phyloP scores from a whole-genome alignment of 305 asterid species.

The Fraxinus platypoda region DNA sequence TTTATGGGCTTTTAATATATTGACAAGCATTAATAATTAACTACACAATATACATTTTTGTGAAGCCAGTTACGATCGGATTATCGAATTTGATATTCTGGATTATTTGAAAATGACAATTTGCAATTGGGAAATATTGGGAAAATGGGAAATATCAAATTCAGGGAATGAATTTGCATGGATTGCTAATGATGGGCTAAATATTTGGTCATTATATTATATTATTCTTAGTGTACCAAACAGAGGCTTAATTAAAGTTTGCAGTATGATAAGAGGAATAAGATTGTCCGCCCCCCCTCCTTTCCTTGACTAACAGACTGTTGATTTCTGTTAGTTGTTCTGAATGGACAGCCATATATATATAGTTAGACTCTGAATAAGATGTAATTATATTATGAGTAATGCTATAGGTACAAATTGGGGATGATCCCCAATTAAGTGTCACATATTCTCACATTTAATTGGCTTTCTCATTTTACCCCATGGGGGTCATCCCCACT shows the following conservation, averaged over 20 bases:
- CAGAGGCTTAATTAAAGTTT: not conserved
- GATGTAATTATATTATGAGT: not conserved
- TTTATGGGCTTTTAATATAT: not conserved
- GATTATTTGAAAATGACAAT: not conserved
- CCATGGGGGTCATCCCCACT: not conserved
- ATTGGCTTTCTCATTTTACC: not conserved
- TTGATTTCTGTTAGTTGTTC: not conserved
- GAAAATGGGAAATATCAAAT: not conserved
- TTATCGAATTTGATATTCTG: not conserved
- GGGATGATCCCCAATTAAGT: too few species aligned
- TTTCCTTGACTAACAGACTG: not conserved
- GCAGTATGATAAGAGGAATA: not conserved
- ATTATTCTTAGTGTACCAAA: not conserved
- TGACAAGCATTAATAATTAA: not conserved
- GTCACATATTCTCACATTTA: not conserved
- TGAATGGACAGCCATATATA: not conserved
- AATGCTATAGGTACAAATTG: too few species aligned
- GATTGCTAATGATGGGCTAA: not conserved
- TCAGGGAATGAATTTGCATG: not conserved
- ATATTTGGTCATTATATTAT: not conserved
- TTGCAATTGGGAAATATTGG: not conserved
- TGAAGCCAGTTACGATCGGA: not conserved
- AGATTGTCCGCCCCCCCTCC: not conserved
- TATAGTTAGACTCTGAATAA: not conserved
- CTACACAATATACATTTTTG: not conserved